These are phyloP conservation scores for Stromatinia cepivora DNA, from an alignment of 2,329 filamentous ascomycete species.

Conservation along the genomic window DNA sequence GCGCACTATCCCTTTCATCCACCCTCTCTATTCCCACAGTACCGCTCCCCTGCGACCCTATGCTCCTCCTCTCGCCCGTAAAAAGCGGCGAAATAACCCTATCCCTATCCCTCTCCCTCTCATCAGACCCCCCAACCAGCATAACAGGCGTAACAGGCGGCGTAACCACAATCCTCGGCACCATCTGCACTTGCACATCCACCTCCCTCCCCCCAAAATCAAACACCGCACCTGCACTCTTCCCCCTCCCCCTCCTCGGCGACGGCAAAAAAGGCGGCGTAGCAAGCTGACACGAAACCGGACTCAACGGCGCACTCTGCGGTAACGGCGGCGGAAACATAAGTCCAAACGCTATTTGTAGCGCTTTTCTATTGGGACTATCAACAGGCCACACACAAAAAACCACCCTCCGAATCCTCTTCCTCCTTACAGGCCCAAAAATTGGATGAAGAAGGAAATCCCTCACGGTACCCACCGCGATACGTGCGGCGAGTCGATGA, in stretches of 20 bases:
- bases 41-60: too few relatives aligned
- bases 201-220: not conserved
- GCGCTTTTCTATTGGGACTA: slow-evolving; percentile 2
- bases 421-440: not conserved
- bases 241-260: too few relatives aligned
- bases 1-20: not conserved
- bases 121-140: not conserved
- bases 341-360: not conserved
- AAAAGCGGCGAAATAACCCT: too few relatives aligned
- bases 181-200: not conserved
- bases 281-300: not conserved
- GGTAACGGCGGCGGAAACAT: not conserved
- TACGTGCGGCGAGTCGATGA: not conserved
- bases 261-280: not conserved
- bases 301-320: not conserved
- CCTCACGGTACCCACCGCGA: not conserved
- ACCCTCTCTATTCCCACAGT: not conserved
- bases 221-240: too few relatives aligned
- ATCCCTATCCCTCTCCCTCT: not conserved
- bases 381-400: slow-evolving; percentile 7
- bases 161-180: slow-evolving; percentile 3
- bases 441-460: not conserved
- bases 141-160: not conserved
- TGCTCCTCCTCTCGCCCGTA: not conserved
- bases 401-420: not conserved